phyloP scores from a whole-genome alignment of 305 asterid species.

The Stenogyne calaminthoides region DNA sequence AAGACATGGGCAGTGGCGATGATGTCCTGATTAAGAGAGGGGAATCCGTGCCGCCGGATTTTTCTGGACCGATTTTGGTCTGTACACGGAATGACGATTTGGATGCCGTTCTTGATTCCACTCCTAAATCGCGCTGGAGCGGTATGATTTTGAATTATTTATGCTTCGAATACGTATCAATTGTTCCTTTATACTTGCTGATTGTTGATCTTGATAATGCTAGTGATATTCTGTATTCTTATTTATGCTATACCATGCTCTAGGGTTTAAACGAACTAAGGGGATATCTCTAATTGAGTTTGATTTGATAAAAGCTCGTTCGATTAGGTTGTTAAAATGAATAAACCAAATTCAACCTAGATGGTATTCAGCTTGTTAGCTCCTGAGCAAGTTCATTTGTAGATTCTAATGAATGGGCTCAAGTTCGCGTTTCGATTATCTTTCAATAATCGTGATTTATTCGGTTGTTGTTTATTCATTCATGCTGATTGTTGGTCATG shows the following conservation, averaged over 20 bases:
- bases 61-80: constrained; percentile 81
- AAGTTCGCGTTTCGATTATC: neutral
- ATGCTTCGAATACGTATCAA: neutral
- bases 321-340: neutral
- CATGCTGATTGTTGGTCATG: no score
- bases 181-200: neutral
- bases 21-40: constrained; percentile 87
- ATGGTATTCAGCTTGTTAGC: no score
- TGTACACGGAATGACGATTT: constrained; percentile 94
- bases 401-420: neutral
- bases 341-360: no score
- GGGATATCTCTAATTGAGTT: neutral
- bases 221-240: no score
- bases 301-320: neutral
- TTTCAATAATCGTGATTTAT: no score
- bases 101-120: constrained; percentile 83
- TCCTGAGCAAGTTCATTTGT: no score
- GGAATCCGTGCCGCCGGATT: constrained; percentile 79
- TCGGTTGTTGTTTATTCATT: no score
- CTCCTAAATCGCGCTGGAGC: constrained; percentile 86
- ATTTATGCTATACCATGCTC: neutral
- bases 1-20: constrained; percentile 80
- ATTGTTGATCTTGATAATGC: neutral
- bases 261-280: neutral
- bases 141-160: constrained; percentile 44